Conservation (phyloP, 768 basidiomycete species). For the Boletus tomentosulus region DNA sequence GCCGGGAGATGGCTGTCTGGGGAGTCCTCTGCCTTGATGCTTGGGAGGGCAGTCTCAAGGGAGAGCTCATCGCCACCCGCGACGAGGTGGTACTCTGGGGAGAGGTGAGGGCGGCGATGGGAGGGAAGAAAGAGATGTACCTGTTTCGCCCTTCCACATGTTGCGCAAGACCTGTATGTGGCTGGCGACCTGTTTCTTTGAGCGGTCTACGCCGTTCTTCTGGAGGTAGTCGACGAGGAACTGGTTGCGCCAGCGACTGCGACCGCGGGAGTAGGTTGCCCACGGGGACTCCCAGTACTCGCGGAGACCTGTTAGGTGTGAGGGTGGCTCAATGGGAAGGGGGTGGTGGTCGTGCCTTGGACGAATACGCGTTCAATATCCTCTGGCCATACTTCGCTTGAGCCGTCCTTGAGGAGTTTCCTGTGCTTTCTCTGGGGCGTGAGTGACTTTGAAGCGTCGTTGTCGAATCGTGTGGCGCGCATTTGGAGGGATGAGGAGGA, state of each 20-base stretch:
- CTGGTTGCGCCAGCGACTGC: conserved; percentile 80
- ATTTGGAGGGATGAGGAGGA: conserved; percentile 13
- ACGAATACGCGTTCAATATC: conserved; percentile 73
- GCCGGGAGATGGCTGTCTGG: conserved; percentile 39
- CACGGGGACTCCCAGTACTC: conserved; percentile 80
- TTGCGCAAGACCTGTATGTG: conserved; percentile 82
- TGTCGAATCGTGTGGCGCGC: conserved; percentile 27
- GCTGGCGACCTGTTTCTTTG: conserved; percentile 88
- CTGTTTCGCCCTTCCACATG: conserved; percentile 84
- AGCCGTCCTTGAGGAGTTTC: conserved; percentile 81
- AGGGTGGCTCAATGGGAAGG: background rate
- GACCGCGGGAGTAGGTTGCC: conserved; percentile 75
- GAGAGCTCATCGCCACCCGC: conserved; percentile 76
- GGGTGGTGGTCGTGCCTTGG: conserved; percentile 42
- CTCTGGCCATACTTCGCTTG: conserved; percentile 79
- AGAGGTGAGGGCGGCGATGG: background rate
- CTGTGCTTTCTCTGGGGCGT: conserved; percentile 80
- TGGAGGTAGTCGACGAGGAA: conserved; percentile 80
- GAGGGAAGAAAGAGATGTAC: conserved; percentile 34
- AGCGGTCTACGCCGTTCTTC: conserved; percentile 62
- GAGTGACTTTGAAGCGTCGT: conserved; percentile 23
- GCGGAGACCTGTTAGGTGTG: conserved; percentile 49
- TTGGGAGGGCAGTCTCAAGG: conserved; percentile 41
- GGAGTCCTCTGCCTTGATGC: conserved; percentile 54
- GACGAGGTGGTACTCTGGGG: conserved; percentile 69